A percentile compares a stretch with the other conserved stretches of the same genome.
These are phyloP conservation scores for Fraxinus americana DNA, from an alignment of 257 asterid genomes.

Conservation along the genomic window DNA sequence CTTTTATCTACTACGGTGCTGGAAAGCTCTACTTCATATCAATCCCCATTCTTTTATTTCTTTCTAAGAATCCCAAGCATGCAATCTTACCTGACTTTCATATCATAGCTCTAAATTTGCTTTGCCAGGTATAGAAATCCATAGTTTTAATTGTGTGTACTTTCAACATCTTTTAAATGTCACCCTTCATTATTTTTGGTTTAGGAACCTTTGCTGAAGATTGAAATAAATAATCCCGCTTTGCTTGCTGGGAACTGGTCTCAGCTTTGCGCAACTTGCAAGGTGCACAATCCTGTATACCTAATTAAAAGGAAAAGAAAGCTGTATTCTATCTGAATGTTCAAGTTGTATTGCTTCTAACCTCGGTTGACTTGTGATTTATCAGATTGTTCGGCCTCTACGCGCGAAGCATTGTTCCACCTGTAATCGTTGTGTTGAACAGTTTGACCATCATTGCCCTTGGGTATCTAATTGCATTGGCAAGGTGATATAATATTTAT, in stretches of 20 bases:
- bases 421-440: slow-evolving; percentile 99
- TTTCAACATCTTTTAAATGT: neutral
- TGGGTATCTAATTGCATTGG: slow-evolving; percentile 99
- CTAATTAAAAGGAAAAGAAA: slow-evolving; percentile 5
- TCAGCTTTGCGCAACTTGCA: slow-evolving; percentile 99
- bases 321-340: slow-evolving; percentile 9
- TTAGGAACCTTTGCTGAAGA: slow-evolving; percentile 89
- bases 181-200: slow-evolving; percentile 21
- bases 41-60: neutral
- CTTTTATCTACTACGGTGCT: neutral
- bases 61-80: neutral
- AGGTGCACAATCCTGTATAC: slow-evolving; percentile 48
- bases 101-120: slow-evolving; percentile 14
- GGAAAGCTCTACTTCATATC: neutral
- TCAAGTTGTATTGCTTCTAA: slow-evolving; percentile 17
- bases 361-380: slow-evolving; percentile 30
- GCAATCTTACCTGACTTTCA: slow-evolving; percentile 8
- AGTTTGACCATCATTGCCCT: slow-evolving; percentile 99
- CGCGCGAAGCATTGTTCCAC: slow-evolving; percentile 99
- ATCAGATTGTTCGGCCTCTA: slow-evolving; percentile 95
- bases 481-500: slow-evolving; percentile 59
- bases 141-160: neutral
- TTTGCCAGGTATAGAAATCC: neutral
- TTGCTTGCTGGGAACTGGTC: slow-evolving; percentile 95
- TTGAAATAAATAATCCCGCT: slow-evolving; percentile 85